phyloP scores from a whole-genome alignment of 148 eudicot species.

The Silene conica region DNA sequence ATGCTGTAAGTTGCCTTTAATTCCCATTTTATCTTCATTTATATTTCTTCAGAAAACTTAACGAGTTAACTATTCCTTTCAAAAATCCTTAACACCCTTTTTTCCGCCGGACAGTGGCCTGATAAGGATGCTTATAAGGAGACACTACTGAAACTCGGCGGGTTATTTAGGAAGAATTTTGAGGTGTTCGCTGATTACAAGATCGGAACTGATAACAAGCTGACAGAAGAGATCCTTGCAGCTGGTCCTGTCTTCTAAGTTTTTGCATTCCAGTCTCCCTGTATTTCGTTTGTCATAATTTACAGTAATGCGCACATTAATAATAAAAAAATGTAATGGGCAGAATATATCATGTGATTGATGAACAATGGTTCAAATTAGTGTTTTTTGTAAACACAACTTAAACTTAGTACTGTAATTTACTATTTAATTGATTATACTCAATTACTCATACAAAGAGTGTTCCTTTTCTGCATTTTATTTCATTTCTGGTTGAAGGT shows the following conservation, averaged over 20 bases:
- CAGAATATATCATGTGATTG: background rate
- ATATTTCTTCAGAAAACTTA: no score
- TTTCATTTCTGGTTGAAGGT: no score
- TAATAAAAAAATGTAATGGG: background rate
- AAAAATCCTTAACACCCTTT: background rate
- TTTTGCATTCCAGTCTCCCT: background rate
- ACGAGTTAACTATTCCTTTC: background rate
- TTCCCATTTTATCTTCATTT: no score
- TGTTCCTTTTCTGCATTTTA: no score
- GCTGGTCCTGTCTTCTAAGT: conserved; percentile 65
- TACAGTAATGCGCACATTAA: background rate
- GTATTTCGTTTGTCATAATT: background rate
- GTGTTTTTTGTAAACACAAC: no score
- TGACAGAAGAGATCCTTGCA: conserved; percentile 57
- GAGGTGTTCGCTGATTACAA: conserved; percentile 53
- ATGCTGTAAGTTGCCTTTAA: conserved; percentile 42
- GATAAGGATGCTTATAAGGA: conserved; percentile 51
- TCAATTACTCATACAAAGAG: no score
- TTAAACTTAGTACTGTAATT: background rate
- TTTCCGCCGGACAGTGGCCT: conserved; percentile 43
- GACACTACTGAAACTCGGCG: conserved; percentile 54
- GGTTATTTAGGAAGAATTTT: conserved; percentile 67
- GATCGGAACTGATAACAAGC: conserved; percentile 53
- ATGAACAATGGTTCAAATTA: background rate
- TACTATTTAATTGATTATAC: no score